These are phyloP conservation scores for Phytophthora rubi DNA, from an alignment of 352 stramenopile genomes.

Conservation along the genomic window DNA sequence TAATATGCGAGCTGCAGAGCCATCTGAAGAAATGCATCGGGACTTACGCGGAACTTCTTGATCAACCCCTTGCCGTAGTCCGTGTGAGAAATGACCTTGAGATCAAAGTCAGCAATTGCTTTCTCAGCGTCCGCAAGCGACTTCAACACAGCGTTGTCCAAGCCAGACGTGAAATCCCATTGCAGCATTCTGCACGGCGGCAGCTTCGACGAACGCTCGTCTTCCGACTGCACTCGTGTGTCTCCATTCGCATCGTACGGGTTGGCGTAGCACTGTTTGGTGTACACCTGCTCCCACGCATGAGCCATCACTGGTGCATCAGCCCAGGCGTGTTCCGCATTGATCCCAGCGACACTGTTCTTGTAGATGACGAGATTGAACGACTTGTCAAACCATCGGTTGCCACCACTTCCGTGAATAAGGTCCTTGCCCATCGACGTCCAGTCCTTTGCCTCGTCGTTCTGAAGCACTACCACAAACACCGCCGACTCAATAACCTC, in stretches of 20 bases:
- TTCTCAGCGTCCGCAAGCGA: conserved; percentile 56
- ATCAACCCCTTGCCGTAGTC: conserved; percentile 90
- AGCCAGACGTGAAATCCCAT: conserved; percentile 67
- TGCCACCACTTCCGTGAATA: conserved; percentile 89
- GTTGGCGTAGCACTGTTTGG: conserved; percentile 55
- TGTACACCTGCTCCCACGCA: conserved; percentile 80
- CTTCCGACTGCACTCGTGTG: conserved; percentile 45
- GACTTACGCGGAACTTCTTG: conserved; percentile 94
- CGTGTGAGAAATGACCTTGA: conserved; percentile 89
- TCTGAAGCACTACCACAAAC: conserved; percentile 81
- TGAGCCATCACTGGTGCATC: conserved; percentile 90
- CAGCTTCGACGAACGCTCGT: conserved; percentile 55
- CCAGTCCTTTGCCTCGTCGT: conserved; percentile 64
- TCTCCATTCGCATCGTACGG: conserved; percentile 71
- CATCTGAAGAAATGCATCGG: conserved; percentile 97
- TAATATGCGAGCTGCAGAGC: conserved; percentile 97
- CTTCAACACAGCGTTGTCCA: conserved; percentile 62
- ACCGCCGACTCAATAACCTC: conserved; percentile 78
- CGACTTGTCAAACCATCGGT: conserved; percentile 98
- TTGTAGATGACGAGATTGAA: conserved; percentile 96
- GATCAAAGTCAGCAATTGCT: conserved; percentile 89
- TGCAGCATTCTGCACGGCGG: conserved; percentile 56
- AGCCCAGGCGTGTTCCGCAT: conserved; percentile 95
- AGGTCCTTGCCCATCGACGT: conserved; percentile 76
- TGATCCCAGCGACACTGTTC: conserved; percentile 94